Evolutionary conservation across 495 filamentous ascomycete species (phyloP).

Genomic region (Viridothelium virens): DNA sequence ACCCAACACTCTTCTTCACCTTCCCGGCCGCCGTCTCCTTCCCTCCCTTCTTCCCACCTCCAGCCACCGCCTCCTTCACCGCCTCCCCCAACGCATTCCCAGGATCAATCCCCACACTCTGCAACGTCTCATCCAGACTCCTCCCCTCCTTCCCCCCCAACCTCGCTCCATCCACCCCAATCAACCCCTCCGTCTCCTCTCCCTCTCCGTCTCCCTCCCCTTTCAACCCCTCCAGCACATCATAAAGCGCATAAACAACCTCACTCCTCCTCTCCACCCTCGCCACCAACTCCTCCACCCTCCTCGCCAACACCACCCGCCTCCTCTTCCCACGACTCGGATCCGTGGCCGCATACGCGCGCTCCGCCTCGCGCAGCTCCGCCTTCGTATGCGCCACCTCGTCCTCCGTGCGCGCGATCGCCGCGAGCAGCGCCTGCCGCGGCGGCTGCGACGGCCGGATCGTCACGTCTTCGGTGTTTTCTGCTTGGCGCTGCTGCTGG

Average conservation of each 20-base stretch:
- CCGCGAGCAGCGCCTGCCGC: slow-evolving; percentile 64
- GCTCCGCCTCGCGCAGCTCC: slow-evolving; percentile 51
- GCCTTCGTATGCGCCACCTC: slow-evolving; percentile 75
- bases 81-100: slow-evolving; percentile 14
- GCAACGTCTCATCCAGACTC: slow-evolving; percentile 15
- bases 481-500: slow-evolving; percentile 42
- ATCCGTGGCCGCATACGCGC: slow-evolving; percentile 59
- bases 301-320: slow-evolving; percentile 54
- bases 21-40: neutral
- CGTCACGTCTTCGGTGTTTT: slow-evolving; percentile 61
- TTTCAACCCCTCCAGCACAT: slow-evolving; percentile 76
- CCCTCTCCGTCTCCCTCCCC: slow-evolving; percentile 23
- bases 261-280: slow-evolving; percentile 73
- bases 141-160: neutral
- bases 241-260: slow-evolving; percentile 81
- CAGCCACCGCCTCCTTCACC: neutral
- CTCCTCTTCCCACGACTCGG: slow-evolving; percentile 59
- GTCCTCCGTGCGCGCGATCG: slow-evolving; percentile 72
- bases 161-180: slow-evolving; percentile 17
- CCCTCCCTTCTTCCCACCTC: slow-evolving; percentile 12
- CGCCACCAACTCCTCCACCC: slow-evolving; percentile 56
- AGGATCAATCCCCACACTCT: slow-evolving; percentile 21
- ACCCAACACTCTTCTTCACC: slow-evolving; percentile 5
- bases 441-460: slow-evolving; percentile 69
- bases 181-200: slow-evolving; percentile 22